Evolutionary conservation across 352 stramenopile species (phyloP), one percentile per base, ranked within the genome.

Genomic region (Globisporangium cylindrosporum): DNA sequence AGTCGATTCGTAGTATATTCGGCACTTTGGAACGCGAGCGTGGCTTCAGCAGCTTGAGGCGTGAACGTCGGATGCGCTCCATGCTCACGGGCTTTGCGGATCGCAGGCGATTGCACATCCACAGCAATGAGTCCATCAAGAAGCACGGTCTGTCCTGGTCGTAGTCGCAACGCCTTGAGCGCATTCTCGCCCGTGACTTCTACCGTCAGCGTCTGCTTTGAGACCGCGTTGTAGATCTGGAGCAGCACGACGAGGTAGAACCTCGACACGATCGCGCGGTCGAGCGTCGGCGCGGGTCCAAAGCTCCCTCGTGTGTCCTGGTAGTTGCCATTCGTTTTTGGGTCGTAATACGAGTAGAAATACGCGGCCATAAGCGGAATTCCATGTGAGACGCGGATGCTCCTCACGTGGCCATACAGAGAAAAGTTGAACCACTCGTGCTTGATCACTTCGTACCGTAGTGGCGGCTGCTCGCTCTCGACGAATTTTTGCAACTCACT

Each of bases 291-390:
- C 8, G 68, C 38, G 15, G 67, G 56, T 29, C 66, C 62, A 51
- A 51, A 24, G 6, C 64, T 61, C 18, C 57, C 61, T 4, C 63
- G 48, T 5, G 63, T 60, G 12, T 56, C 61, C 51, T 78, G 75
- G 6, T 51, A 51, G 27, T 12, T 46, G 15, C 43, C 64, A 61
- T 85, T 80, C 12, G 78, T 89, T 56, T 88, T 89, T 0, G 76
- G 67, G 38, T 90, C 78, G 68, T 91, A 91, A 59, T 91, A 90
- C 15, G 83, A 71, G 64, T 86, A 78, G 57, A 90, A 90, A 63
- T 79, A 90, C 8, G 83, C 80, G n/a, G 80, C 83, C n/a, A 91
- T 72, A 22, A 91, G 69, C 9, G 83, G 81, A 14, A 87, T 80
- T 0, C 83, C 83, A 36, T 90, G 81, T 0, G 83, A 88, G 9